Base-by-base conservation (phyloP, 2,329 filamentous ascomycete genomes). In the Aspergillus caelatus region DNA sequence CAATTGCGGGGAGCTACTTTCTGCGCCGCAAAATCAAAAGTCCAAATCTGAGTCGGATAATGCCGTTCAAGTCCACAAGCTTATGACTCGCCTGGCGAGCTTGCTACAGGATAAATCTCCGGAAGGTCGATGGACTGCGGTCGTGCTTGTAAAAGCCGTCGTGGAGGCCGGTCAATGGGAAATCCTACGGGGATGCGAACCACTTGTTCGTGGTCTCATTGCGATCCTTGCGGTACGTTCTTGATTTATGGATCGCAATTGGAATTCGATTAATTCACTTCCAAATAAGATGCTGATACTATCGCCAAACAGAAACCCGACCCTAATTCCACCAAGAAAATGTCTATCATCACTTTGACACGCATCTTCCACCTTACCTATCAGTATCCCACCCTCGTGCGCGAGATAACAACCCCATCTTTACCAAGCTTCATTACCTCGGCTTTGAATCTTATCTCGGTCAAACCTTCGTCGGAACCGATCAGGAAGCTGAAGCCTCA, bases 161-260 rank as follows among this genome's bases (percentile, higher is more conserved):
- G 82, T 97, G 50, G 94, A 97, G 71, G 87, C 91, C 46, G 93
- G 93, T 28, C 93, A 93, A 53, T 93, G 91, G 88, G 92, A 96
- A 73, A 87, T 91, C 62, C 83, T 97, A 63, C 88, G 89, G 66
- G 88, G 87, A 59, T 87, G 87, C 39, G 88, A 89, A 70, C 83
- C 88, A 3, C 97, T 94, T 91, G 89, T 95, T 65, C 84, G 86
- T 68, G 89, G 87, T n/a, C 80, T 97, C 36, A 78, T 97, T 58
- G 85, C 86, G 1, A 86, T 96, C 60, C 77, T 97, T 43, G 88
- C 89, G 77, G 90, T 92, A 79, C 67, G 78, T 34, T 36, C n/a
- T 48, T 21, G 36, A 55, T 48, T 57, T 19, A 34, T 36, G 36
- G n/a, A 21, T 50, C 45, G 14, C 50, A 26, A 19, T n/a, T 60